Percentiles rank a stretch among this genome's conserved stretches.
phyloP scores from a whole-genome alignment of 768 basidiomycete genomes.

The Lyophyllum atratum region DNA sequence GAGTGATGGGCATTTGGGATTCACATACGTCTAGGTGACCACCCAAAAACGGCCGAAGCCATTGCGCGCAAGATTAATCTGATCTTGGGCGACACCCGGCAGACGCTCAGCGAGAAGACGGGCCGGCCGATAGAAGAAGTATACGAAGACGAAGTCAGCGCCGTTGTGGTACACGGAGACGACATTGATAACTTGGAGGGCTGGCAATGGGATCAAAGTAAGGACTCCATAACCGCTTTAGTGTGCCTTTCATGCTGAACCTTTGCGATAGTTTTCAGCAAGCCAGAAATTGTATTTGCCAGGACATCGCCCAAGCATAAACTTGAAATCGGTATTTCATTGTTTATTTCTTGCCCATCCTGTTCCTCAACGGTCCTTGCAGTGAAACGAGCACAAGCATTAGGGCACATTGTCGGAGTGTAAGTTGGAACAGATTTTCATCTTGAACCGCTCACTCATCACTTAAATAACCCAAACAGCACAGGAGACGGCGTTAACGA shows the following conservation, averaged over 20 bases:
- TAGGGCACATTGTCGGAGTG: constrained; percentile 75
- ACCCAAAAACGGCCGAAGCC: constrained; percentile 74
- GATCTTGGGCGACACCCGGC: constrained; percentile 65
- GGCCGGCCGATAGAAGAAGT: constrained; percentile 55
- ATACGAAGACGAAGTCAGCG: constrained; percentile 68
- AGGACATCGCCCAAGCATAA: constrained; percentile 75
- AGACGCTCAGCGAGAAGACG: constrained; percentile 59
- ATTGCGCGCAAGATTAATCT: constrained; percentile 75
- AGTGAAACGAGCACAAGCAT: constrained; percentile 73
- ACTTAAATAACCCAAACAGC: constrained; percentile 25
- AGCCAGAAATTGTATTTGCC: constrained; percentile 72
- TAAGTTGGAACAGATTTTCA: constrained; percentile 32
- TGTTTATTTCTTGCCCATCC: not conserved
- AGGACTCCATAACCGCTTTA: constrained; percentile 22
- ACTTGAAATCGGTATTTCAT: constrained; percentile 61
- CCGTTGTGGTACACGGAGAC: constrained; percentile 70
- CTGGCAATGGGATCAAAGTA: constrained; percentile 78
- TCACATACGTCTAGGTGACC: constrained; percentile 45
- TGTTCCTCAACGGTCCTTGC: not conserved
- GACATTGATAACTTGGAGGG: constrained; percentile 66
- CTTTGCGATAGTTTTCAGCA: constrained; percentile 52
- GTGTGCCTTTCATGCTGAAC: constrained; percentile 2
- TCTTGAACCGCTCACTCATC: not conserved
- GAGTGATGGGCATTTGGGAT: not conserved
- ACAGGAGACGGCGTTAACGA: constrained; percentile 77